These are phyloP conservation scores for Lentinula aciculospora DNA, from an alignment of 768 basidiomycete genomes.

Conservation along the genomic window DNA sequence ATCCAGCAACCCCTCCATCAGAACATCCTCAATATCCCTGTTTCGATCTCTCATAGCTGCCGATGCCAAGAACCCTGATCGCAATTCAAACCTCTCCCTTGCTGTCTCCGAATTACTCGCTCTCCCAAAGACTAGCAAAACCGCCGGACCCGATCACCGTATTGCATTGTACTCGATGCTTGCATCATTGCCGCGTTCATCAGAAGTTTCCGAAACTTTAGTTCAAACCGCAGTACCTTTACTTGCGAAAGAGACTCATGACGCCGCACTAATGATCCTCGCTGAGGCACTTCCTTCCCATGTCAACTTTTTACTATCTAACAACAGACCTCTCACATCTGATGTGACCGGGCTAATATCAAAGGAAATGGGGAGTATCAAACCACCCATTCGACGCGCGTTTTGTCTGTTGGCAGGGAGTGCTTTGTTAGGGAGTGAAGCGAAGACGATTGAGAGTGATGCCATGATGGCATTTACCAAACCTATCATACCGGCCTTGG, in stretches of 20 bases:
- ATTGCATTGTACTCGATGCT: slow-evolving; percentile 78
- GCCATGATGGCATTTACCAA: slow-evolving; percentile 48
- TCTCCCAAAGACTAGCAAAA: slow-evolving; percentile 82
- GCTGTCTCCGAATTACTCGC: slow-evolving; percentile 62
- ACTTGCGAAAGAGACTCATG: slow-evolving; percentile 73
- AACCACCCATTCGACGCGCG: slow-evolving; percentile 53
- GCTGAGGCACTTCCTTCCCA: slow-evolving; percentile 53
- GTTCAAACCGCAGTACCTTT: slow-evolving; percentile 39
- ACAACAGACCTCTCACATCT: slow-evolving; percentile 32
- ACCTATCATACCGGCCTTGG: slow-evolving; percentile 55
- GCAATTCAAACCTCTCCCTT: slow-evolving; percentile 30
- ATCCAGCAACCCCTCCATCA: slow-evolving; percentile 61
- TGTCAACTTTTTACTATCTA: slow-evolving; percentile 45
- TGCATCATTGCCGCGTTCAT: slow-evolving; percentile 40
- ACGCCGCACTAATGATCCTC: slow-evolving; percentile 52
- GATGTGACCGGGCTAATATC: slow-evolving; percentile 41
- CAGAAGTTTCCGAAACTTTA: slow-evolving; percentile 31
- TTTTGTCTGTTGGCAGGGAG: slow-evolving; percentile 61
- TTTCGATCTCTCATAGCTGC: slow-evolving; percentile 44
- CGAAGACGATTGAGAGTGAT: slow-evolving; percentile 20
- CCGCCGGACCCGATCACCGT: slow-evolving; percentile 83
- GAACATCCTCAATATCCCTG: slow-evolving; percentile 49
- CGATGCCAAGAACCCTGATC: slow-evolving; percentile 12
- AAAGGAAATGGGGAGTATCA: slow-evolving; percentile 69
- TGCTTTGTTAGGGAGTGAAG: slow-evolving; percentile 36